Evolutionary conservation across 2,329 filamentous ascomycete species (phyloP).

Genomic region (Aureobasidium sp.): DNA sequence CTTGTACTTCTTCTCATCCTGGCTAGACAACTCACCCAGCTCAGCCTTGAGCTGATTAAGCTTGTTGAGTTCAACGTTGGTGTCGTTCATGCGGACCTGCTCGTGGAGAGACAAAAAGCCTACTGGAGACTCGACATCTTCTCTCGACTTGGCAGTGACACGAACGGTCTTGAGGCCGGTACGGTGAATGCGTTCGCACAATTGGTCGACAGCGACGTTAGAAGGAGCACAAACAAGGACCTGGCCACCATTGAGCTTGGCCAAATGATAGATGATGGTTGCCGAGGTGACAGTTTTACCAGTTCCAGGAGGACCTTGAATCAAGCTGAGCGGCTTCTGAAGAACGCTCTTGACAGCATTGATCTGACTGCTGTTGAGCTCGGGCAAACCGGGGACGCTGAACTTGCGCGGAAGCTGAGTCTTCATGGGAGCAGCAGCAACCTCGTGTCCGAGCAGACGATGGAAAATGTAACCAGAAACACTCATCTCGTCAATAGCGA

Average conservation of each 20-base stretch:
- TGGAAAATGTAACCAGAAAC: slow-evolving; percentile 99
- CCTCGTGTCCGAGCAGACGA: slow-evolving; percentile 88
- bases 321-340: slow-evolving; percentile 86
- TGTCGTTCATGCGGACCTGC: slow-evolving; percentile 96
- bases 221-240: slow-evolving; percentile 95
- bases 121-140: slow-evolving; percentile 98
- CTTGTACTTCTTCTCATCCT: slow-evolving; percentile 98
- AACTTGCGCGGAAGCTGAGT: slow-evolving; percentile 94
- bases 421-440: slow-evolving; percentile 91
- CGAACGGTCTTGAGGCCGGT: slow-evolving; percentile 95
- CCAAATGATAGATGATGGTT: slow-evolving; percentile 95
- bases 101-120: slow-evolving; percentile 92
- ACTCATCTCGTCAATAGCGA: slow-evolving; percentile 95
- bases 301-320: slow-evolving; percentile 93
- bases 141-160: slow-evolving; percentile 95
- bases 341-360: slow-evolving; percentile 93
- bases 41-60: slow-evolving; percentile 89
- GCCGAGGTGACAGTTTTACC: slow-evolving; percentile 98
- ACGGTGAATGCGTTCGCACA: slow-evolving; percentile 91
- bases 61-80: slow-evolving; percentile 86
- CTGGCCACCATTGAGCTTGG: slow-evolving; percentile 89
- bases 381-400: slow-evolving; percentile 85
- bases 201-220: slow-evolving; percentile 96
- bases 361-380: slow-evolving; percentile 92
- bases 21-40: slow-evolving; percentile 81